phyloP scores from a whole-genome alignment of 345 rosid species.

The Hibiscus trionum region DNA sequence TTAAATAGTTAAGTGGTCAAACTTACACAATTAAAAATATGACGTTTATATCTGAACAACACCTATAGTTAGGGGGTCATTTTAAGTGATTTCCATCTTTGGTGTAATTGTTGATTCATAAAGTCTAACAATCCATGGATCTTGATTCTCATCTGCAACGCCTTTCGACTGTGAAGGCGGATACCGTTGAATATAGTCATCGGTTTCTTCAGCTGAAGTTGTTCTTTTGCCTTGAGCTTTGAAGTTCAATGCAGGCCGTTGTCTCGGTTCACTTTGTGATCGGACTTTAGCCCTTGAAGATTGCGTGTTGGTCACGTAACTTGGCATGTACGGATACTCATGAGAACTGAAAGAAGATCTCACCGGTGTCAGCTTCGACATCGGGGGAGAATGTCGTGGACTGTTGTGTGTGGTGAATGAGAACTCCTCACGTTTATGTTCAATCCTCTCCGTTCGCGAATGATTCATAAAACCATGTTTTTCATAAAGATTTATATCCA shows the following conservation, averaged over 20 bases:
- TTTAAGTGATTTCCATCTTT: constrained; percentile 9
- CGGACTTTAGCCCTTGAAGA: constrained; percentile 49
- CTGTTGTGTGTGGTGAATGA: constrained; percentile 31
- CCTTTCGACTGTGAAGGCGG: constrained; percentile 7
- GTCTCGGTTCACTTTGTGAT: constrained; percentile 58
- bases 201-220: constrained; percentile 16
- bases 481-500: constrained; percentile 18
- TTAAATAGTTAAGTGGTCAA: too few species aligned
- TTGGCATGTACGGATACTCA: constrained; percentile 20
- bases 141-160: constrained; percentile 16
- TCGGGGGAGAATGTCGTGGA: constrained; percentile 17
- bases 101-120: constrained; percentile 16
- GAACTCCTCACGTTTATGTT: constrained; percentile 15
- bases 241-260: constrained; percentile 22
- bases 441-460: constrained; percentile 27
- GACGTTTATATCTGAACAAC: too few species aligned
- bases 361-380: constrained; percentile 16
- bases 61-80: too few species aligned
- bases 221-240: constrained; percentile 20
- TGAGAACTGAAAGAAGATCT: constrained; percentile 32
- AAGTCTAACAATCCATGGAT: constrained; percentile 35
- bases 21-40: too few species aligned
- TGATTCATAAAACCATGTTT: constrained; percentile 14
- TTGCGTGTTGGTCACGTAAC: constrained; percentile 51
- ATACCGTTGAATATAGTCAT: constrained; percentile 11